A percentile compares a stretch with the other conserved stretches of the same genome.
Conservation (phyloP, 106 monocot species). For the Agapanthus africanus region DNA sequence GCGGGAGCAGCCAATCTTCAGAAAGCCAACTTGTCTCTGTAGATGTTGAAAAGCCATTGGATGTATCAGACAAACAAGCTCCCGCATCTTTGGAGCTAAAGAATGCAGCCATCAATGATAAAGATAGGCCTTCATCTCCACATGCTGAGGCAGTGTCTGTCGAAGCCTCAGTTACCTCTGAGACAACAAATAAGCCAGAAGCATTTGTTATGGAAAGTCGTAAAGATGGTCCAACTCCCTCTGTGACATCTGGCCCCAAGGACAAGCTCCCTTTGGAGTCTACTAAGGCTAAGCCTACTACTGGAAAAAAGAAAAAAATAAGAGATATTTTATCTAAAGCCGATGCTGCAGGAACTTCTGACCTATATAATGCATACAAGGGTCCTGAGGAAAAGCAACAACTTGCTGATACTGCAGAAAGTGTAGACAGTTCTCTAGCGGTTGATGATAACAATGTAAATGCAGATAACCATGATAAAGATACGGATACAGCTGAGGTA, state of each 20-base stretch:
- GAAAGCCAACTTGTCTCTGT: not conserved
- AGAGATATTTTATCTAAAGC: slow-evolving; percentile 68
- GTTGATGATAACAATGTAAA: slow-evolving; percentile 12
- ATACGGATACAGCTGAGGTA: slow-evolving; percentile 10
- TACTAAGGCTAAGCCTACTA: slow-evolving; percentile 13
- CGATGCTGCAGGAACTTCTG: slow-evolving; percentile 55
- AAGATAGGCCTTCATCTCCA: not conserved
- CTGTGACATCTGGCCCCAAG: slow-evolving; percentile 14
- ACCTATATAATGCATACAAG: slow-evolving; percentile 76
- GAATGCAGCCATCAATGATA: slow-evolving; percentile 3
- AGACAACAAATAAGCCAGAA: slow-evolving; percentile 4
- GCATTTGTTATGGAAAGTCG: slow-evolving; percentile 9
- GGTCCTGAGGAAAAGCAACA: slow-evolving; percentile 48
- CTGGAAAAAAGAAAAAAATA: slow-evolving; percentile 41
- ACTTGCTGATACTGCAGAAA: slow-evolving; percentile 12
- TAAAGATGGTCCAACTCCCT: not conserved
- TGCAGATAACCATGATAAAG: slow-evolving; percentile 12
- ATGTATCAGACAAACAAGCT: not conserved
- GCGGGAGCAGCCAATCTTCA: not conserved
- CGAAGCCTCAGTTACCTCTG: slow-evolving; percentile 6
- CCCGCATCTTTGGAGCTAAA: not conserved
- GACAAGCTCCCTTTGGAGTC: slow-evolving; percentile 24
- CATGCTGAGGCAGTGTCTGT: slow-evolving; percentile 5
- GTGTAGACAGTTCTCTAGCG: slow-evolving; percentile 13
- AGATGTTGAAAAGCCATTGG: not conserved